phyloP scores from a whole-genome alignment of 495 filamentous ascomycete species.

The Aspergillus sparsus region DNA sequence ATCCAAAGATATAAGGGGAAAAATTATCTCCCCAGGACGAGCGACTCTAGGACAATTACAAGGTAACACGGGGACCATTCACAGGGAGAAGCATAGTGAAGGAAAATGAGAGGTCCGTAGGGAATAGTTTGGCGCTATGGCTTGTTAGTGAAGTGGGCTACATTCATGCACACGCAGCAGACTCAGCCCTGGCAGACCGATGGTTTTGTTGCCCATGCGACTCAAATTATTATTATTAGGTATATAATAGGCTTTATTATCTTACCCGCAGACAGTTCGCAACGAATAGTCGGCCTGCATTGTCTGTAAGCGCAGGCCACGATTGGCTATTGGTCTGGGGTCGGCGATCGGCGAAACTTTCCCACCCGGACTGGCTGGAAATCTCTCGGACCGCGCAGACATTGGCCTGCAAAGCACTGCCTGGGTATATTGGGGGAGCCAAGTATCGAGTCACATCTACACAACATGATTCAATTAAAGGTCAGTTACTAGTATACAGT shows the following conservation, averaged over 20 bases:
- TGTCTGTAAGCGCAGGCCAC: conserved; percentile 11
- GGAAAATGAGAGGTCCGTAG: background rate
- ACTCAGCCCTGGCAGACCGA: conserved; percentile 4
- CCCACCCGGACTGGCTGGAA: conserved; percentile 26
- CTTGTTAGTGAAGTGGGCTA: background rate
- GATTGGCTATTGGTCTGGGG: conserved; percentile 19
- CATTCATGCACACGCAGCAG: conserved; percentile 8
- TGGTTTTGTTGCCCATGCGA: conserved; percentile 18
- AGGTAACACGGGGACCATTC: background rate
- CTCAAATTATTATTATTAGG: background rate
- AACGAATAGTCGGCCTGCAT: background rate
- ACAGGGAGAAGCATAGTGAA: conserved; percentile 16
- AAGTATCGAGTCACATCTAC: conserved; percentile 29
- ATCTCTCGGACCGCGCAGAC: conserved; percentile 23
- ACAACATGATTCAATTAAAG: conserved; percentile 98
- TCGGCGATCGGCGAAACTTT: conserved; percentile 34
- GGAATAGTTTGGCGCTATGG: conserved; percentile 7
- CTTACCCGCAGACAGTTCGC: no score
- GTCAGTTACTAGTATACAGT: conserved; percentile 42
- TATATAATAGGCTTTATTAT: no score
- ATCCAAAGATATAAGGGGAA: conserved; percentile 9
- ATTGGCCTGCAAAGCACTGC: conserved; percentile 3
- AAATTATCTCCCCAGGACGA: conserved; percentile 6
- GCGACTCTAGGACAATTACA: conserved; percentile 14
- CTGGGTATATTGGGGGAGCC: conserved; percentile 15